phyloP scores from a whole-genome alignment of 768 basidiomycete genomes.

The Termitomyces sp. region DNA sequence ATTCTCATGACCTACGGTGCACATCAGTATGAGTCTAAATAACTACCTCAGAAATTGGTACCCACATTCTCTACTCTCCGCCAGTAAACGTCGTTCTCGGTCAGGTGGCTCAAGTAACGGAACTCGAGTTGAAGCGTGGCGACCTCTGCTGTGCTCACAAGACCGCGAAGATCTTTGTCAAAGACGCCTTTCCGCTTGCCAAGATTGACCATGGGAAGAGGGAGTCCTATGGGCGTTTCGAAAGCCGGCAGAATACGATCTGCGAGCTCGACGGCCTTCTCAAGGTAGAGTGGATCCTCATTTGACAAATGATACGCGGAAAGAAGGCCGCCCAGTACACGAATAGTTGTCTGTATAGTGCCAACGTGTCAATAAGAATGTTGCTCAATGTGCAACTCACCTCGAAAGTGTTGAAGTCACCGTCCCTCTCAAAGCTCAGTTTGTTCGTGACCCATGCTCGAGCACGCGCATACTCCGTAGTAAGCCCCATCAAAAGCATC shows the following conservation, averaged over 20 bases:
- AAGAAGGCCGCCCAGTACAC: constrained; percentile 86
- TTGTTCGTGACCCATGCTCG: constrained; percentile 70
- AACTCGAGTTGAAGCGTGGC: constrained; percentile 89
- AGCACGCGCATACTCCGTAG: constrained; percentile 75
- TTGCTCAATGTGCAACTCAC: constrained; percentile 35
- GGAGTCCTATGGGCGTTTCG: constrained; percentile 77
- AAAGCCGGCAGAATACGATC: constrained; percentile 85
- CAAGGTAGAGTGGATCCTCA: constrained; percentile 64
- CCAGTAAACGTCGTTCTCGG: constrained; percentile 80
- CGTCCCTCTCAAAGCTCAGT: constrained; percentile 76
- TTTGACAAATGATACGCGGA: constrained; percentile 79
- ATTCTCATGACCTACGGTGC: constrained; percentile 54
- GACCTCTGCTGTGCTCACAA: constrained; percentile 83
- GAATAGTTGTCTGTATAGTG: constrained; percentile 74
- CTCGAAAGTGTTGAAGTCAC: constrained; percentile 86
- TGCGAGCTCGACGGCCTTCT: constrained; percentile 78
- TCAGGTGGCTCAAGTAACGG: constrained; percentile 78
- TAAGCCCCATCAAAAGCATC: constrained; percentile 80
- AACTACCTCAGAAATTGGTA: not conserved
- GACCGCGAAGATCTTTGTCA: constrained; percentile 52
- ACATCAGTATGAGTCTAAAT: not conserved
- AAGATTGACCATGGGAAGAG: constrained; percentile 78
- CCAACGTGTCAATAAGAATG: not conserved
- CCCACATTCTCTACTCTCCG: constrained; percentile 67
- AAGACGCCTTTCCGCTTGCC: constrained; percentile 53